Base-by-base conservation (phyloP, 2,329 filamentous ascomycete genomes). In the Arachnomyces sp. region DNA sequence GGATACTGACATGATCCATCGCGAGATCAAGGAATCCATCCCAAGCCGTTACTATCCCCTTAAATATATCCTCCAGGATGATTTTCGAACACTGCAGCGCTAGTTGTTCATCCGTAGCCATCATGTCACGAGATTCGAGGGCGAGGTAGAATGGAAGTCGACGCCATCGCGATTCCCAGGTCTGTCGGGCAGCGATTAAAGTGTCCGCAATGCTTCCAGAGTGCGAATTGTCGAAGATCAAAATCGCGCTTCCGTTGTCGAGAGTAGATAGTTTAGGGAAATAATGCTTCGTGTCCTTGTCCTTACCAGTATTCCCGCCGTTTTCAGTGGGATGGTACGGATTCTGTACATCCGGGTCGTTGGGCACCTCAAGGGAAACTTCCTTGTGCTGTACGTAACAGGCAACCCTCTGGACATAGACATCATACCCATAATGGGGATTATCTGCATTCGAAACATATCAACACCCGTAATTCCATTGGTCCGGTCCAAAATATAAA, bases 111-210 rank as follows among this genome's bases (percentile, higher is more conserved):
- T 72, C 66, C 33, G 61, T 61, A 1, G 60, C 58, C 28, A 52
- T 45, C 11, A 59, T 58, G 8, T 70, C 64, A 9, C 51, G 49
- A 13, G 49, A 50, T 36, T 68, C 65, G 25, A 63, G 62, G 2
- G 62, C 62, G 1, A 74, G 57, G 42, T 71, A 72, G 45, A 74
- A 73, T 0, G 71, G 69, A 4, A 75, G 52, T 4, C 72, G 59
- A 7, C 71, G 63, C 72, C 73, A 75, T n/a, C 67, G 61, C n/a
- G 61, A 61, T 51, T 75, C 73, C 35, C 70, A 65, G 42, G 73
- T 66, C 33, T 69, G 63, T 11, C 72, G 61, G 3, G 72, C 70
- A 2, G 67, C 59, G 14, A 75, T 66, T 7, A 75, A 46, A 1
- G 71, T 75, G 46, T 75, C 68, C 29, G 69, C 61, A 17, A 71